These are phyloP conservation scores for Ganoderma multipileum DNA, from an alignment of 1,284 basidiomycete species.

Conservation along the genomic window DNA sequence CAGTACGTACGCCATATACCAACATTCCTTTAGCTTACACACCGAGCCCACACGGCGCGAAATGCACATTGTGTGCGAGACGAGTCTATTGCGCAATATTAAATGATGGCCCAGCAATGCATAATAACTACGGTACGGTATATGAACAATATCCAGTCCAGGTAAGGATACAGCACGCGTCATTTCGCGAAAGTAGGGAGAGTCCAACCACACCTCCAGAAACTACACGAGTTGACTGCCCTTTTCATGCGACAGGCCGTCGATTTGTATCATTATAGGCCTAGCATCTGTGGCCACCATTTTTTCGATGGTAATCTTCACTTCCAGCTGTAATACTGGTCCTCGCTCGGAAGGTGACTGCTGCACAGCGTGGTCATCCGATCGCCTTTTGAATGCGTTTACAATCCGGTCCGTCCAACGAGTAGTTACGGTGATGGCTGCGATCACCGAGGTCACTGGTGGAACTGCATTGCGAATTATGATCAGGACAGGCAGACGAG, in stretches of 20 bases:
- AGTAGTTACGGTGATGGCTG: neutral
- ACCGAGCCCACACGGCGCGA: neutral
- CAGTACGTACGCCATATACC: slow-evolving; percentile 22
- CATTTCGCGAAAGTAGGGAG: neutral
- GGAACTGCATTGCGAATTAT: slow-evolving; percentile 22
- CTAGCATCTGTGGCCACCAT: neutral
- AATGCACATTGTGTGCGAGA: neutral
- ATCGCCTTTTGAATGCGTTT: neutral
- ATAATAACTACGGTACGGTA: neutral
- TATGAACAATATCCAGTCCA: neutral
- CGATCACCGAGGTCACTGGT: slow-evolving; percentile 17
- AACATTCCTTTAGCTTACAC: slow-evolving; percentile 15
- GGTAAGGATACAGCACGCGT: neutral
- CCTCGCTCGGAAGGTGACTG: neutral
- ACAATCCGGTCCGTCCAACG: neutral
- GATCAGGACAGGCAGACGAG: neutral
- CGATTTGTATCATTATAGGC: neutral
- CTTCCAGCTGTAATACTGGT: neutral
- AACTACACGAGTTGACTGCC: neutral
- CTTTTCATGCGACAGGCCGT: neutral
- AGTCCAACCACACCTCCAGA: neutral
- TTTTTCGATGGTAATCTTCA: neutral
- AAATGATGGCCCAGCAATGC: too few relatives aligned
- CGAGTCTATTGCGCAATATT: neutral
- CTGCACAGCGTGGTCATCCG: neutral